These are phyloP conservation scores for Diplocarpon mali DNA, from an alignment of 2,329 filamentous ascomycete genomes.

Conservation along the genomic window DNA sequence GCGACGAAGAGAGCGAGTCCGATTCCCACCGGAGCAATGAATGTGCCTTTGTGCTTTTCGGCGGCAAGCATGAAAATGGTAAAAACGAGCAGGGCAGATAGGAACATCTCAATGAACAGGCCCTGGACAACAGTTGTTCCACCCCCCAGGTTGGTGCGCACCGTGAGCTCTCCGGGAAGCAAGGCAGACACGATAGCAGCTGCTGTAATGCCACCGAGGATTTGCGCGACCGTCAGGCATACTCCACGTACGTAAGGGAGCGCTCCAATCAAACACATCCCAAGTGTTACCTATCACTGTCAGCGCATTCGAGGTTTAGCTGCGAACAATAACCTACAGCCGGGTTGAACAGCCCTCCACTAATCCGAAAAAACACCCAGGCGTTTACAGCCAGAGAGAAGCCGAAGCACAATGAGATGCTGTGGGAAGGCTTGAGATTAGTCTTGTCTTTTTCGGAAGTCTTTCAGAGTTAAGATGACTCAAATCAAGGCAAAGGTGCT, in stretches of 20 bases:
- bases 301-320: background rate
- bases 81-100: constrained; percentile 36
- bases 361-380: constrained; percentile 40
- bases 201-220: constrained; percentile 28
- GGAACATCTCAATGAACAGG: constrained; percentile 35
- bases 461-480: too few species aligned
- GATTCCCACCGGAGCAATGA: constrained; percentile 37
- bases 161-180: constrained; percentile 8
- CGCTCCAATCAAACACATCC: constrained; percentile 26
- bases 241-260: constrained; percentile 21
- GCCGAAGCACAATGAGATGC: constrained; percentile 19
- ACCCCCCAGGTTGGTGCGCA: constrained; percentile 8
- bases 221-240: constrained; percentile 23
- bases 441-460: too few species aligned
- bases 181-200: constrained; percentile 29
- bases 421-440: too few species aligned
- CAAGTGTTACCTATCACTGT: too few species aligned
- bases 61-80: constrained; percentile 35
- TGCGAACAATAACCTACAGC: background rate
- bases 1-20: constrained; percentile 35
- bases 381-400: constrained; percentile 35
- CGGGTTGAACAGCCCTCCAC: constrained; percentile 34
- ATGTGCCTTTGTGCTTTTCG: constrained; percentile 34
- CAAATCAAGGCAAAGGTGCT: too few species aligned
- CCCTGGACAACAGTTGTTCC: constrained; percentile 29